Evolutionary conservation across 2,329 filamentous ascomycete genomes (phyloP).

Genomic region (Fusarium beomiforme): DNA sequence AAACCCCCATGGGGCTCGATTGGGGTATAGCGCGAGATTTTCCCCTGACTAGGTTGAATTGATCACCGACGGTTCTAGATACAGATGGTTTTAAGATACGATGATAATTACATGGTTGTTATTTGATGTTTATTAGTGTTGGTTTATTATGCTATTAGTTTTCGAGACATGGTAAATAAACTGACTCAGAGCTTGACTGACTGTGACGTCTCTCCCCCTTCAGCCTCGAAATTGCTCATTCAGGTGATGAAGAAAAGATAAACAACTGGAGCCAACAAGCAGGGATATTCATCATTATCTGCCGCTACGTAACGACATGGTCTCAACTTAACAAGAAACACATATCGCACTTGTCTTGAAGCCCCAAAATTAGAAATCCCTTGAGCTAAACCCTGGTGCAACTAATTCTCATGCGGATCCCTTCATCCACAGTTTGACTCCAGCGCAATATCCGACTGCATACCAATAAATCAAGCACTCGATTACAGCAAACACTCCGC

Average conservation of each 20-base stretch:
- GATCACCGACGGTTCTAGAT: slow-evolving; percentile 1
- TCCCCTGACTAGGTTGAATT: slow-evolving; percentile 23
- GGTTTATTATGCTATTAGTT: not conserved
- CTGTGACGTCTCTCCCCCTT: not conserved
- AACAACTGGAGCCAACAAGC: not conserved
- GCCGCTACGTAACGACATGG: not conserved
- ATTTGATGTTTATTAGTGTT: not conserved
- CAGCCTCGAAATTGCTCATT: slow-evolving; percentile 10
- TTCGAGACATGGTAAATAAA: slow-evolving; percentile 14
- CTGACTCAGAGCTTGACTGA: slow-evolving; percentile 11
- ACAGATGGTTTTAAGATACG: not conserved
- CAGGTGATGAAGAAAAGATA: not conserved
- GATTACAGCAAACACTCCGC: slow-evolving; percentile 11
- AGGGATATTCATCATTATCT: slow-evolving; percentile 5
- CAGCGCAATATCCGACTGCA: slow-evolving; percentile 34
- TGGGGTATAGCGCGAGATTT: slow-evolving; percentile 23
- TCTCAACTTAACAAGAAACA: not conserved
- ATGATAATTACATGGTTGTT: not conserved
- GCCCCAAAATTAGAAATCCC: slow-evolving; percentile 15
- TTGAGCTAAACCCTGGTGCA: slow-evolving; percentile 19
- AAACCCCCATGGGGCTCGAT: slow-evolving; percentile 18
- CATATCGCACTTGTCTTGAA: slow-evolving; percentile 7
- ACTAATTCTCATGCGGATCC: slow-evolving; percentile 24
- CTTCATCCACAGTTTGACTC: slow-evolving; percentile 28
- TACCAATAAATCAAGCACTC: slow-evolving; percentile 24